A percentile compares a stretch with the other conserved stretches of the same genome.
Conservation (phyloP, 192 early-diverging fungal genomes). For the Coemansia furcata region DNA sequence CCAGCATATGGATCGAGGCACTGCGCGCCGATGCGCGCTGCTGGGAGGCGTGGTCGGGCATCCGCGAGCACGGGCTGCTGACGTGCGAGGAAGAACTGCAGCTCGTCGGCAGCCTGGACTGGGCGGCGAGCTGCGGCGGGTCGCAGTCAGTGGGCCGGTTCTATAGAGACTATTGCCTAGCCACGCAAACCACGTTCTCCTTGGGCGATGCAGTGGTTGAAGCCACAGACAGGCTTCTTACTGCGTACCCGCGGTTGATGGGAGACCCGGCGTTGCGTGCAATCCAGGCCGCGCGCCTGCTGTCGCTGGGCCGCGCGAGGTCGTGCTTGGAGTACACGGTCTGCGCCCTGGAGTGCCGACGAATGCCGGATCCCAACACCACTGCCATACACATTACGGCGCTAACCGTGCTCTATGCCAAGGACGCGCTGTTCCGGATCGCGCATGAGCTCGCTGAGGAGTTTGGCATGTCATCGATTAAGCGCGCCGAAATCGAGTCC, state of each 20-base stretch:
- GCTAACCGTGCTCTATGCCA: constrained; percentile 32
- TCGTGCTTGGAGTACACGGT: constrained; percentile 32
- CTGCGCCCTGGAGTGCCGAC: constrained; percentile 32
- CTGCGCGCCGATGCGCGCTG: constrained; percentile 38
- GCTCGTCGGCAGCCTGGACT: constrained; percentile 30
- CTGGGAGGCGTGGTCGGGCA: constrained; percentile 53
- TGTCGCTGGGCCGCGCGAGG: constrained; percentile 31
- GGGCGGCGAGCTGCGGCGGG: constrained; percentile 28
- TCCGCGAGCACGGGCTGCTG: constrained; percentile 48
- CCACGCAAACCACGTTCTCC: constrained; percentile 36
- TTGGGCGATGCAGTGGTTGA: constrained; percentile 9
- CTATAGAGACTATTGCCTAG: constrained; percentile 43
- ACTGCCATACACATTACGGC: constrained; percentile 48
- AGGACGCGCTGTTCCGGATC: constrained; percentile 42
- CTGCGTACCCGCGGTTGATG: constrained; percentile 14
- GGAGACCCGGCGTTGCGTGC: constrained; percentile 39
- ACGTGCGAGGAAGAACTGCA: constrained; percentile 27
- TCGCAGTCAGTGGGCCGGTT: constrained; percentile 27
- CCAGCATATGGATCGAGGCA: constrained; percentile 33
- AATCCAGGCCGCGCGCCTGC: constrained; percentile 44
- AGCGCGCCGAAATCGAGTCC: constrained; percentile 46
- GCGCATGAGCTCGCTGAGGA: constrained; percentile 53
- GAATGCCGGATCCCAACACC: constrained; percentile 32
- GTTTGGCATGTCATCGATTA: constrained; percentile 49
- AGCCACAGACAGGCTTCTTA: constrained; percentile 24